Conservation (phyloP, 306 rosid species). For the Rubus idaeus region DNA sequence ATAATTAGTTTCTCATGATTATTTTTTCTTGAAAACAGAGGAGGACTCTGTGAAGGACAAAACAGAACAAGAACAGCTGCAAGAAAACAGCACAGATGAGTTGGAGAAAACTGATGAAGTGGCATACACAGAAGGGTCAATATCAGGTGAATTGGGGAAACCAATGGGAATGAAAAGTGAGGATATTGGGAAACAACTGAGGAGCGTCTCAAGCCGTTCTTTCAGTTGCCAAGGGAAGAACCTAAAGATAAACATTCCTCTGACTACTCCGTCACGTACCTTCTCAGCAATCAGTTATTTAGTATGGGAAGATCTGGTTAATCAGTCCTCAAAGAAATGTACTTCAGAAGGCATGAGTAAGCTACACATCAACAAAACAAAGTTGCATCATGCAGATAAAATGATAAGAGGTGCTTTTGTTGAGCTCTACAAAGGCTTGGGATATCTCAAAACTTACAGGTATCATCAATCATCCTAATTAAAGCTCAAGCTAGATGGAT, state of each 20-base stretch:
- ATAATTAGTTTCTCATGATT: neutral
- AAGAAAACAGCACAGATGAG: constrained; percentile 48
- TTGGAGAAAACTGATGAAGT: constrained; percentile 60
- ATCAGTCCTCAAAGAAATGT: constrained; percentile 71
- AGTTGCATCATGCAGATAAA: constrained; percentile 86
- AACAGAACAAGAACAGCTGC: constrained; percentile 60
- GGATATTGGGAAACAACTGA: constrained; percentile 48
- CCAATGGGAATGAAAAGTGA: constrained; percentile 47
- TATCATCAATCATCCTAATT: constrained; percentile 25
- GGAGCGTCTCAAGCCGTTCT: constrained; percentile 56
- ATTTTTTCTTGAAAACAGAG: constrained; percentile 46
- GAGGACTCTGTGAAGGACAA: constrained; percentile 73
- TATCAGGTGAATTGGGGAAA: constrained; percentile 42
- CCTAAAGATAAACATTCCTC: constrained; percentile 82
- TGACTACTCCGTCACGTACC: constrained; percentile 84
- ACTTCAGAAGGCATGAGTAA: constrained; percentile 53
- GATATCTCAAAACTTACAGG: constrained; percentile 91
- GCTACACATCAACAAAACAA: constrained; percentile 64
- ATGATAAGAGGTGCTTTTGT: constrained; percentile 90
- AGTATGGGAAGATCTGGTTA: constrained; percentile 77
- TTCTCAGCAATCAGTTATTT: constrained; percentile 85
- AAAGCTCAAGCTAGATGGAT: neutral
- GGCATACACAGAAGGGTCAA: constrained; percentile 40
- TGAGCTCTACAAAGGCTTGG: constrained; percentile 90
- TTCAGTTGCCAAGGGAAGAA: constrained; percentile 78